Evolutionary conservation across 2,329 filamentous ascomycete genomes (phyloP).

Genomic region (Pseudocercospora cruenta): DNA sequence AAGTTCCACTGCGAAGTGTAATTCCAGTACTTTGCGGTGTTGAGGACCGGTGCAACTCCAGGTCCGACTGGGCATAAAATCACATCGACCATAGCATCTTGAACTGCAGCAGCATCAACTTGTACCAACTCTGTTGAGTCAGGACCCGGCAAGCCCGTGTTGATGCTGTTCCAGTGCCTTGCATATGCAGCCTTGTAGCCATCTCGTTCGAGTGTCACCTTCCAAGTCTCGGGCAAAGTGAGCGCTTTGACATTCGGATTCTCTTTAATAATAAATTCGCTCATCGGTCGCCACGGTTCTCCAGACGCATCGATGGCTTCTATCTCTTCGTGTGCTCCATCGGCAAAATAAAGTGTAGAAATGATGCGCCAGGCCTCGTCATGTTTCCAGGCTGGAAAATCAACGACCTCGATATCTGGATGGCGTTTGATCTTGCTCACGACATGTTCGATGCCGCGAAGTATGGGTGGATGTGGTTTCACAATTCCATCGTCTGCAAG

Average conservation of each 20-base stretch:
- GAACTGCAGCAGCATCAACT: constrained; percentile 21
- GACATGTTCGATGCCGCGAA: constrained; percentile 57
- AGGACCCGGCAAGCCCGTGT: constrained; percentile 33
- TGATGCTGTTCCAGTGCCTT: constrained; percentile 51
- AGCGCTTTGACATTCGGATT: constrained; percentile 54
- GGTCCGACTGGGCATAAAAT: constrained; percentile 65
- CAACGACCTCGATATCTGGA: constrained; percentile 57
- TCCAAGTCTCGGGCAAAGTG: constrained; percentile 48
- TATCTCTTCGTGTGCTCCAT: constrained; percentile 61
- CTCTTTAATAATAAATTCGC: constrained; percentile 61
- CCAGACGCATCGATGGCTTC: constrained; percentile 56
- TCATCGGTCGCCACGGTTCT: constrained; percentile 63
- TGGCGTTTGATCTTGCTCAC: constrained; percentile 48
- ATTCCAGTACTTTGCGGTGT: constrained; percentile 62
- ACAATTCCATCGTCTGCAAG: constrained; percentile 69
- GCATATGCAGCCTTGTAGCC: constrained; percentile 51
- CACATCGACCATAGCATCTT: constrained; percentile 56
- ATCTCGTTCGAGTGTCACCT: constrained; percentile 47
- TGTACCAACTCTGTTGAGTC: constrained; percentile 23
- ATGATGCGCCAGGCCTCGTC: constrained; percentile 54
- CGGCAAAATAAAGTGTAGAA: constrained; percentile 59
- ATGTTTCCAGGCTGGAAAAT: constrained; percentile 56
- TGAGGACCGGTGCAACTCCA: constrained; percentile 57
- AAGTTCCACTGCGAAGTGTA: constrained; percentile 72
- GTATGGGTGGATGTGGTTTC: constrained; percentile 67